These are phyloP conservation scores for Sutorius australiensis DNA, from an alignment of 768 basidiomycete species.

Conservation along the genomic window DNA sequence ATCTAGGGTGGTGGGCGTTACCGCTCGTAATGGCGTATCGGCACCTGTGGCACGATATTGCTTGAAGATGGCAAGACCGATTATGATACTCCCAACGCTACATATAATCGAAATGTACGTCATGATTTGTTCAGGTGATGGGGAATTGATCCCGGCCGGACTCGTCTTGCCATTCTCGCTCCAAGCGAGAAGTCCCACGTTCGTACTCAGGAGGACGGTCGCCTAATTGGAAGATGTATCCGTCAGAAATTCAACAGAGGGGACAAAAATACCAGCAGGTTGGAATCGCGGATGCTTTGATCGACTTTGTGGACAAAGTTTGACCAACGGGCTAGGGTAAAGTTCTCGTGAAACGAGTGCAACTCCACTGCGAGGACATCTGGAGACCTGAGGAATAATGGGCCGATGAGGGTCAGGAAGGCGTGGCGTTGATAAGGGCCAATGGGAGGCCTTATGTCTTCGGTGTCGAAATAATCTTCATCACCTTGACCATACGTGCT, in stretches of 20 bases:
- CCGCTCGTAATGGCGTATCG: constrained; percentile 30
- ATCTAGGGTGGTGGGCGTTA: not conserved
- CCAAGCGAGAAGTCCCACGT: constrained; percentile 24
- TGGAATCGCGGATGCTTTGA: constrained; percentile 31
- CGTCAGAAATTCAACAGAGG: not conserved
- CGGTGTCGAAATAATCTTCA: constrained; percentile 30
- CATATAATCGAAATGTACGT: constrained; percentile 28
- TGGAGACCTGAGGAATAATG: constrained; percentile 24
- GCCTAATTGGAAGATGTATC: constrained; percentile 12
- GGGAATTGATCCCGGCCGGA: not conserved
- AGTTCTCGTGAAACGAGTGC: not conserved
- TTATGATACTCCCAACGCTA: constrained; percentile 28
- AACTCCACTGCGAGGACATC: constrained; percentile 24
- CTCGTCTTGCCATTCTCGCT: not conserved
- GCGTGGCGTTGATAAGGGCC: constrained; percentile 19
- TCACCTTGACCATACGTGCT: constrained; percentile 32
- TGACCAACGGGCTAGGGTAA: constrained; percentile 26
- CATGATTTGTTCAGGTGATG: constrained; percentile 24
- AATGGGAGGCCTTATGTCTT: constrained; percentile 8
- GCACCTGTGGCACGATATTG: constrained; percentile 32
- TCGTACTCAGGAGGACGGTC: constrained; percentile 27
- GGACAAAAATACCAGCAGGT: constrained; percentile 20
- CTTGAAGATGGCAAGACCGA: constrained; percentile 30
- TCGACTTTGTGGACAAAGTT: constrained; percentile 31
- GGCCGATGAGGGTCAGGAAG: constrained; percentile 19